Conservation (phyloP, 2,329 filamentous ascomycete species). For the Fusarium fracticaudum region DNA sequence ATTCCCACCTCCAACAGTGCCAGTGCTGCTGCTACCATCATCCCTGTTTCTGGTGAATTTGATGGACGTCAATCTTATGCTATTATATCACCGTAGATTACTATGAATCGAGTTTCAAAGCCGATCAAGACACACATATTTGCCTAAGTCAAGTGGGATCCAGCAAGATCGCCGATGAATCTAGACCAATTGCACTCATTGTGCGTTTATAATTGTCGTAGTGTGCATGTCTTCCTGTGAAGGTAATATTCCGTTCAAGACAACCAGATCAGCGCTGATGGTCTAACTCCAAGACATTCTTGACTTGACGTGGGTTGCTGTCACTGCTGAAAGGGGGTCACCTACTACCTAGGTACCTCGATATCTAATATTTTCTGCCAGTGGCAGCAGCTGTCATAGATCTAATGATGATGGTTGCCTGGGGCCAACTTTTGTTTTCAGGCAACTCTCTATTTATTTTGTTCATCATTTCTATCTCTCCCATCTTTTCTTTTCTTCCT, state of each 20-base stretch:
- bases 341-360: neutral
- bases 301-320: neutral
- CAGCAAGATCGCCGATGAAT: neutral
- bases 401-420: neutral
- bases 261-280: neutral
- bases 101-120: neutral
- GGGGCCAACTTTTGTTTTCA: neutral
- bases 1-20: too few relatives aligned
- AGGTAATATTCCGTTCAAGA: neutral
- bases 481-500: neutral
- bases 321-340: neutral
- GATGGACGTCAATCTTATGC: neutral
- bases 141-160: neutral
- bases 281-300: neutral
- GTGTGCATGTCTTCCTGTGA: neutral
- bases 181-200: neutral
- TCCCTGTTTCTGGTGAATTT: neutral
- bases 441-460: neutral
- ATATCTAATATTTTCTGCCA: neutral
- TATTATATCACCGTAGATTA: neutral
- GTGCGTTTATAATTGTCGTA: neutral
- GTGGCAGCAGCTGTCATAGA: neutral
- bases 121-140: neutral
- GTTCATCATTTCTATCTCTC: neutral
- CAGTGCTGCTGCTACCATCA: too few relatives aligned